Evolutionary conservation across 2,329 filamentous ascomycete genomes (phyloP).

Genomic region (Penicillium olsonii): DNA sequence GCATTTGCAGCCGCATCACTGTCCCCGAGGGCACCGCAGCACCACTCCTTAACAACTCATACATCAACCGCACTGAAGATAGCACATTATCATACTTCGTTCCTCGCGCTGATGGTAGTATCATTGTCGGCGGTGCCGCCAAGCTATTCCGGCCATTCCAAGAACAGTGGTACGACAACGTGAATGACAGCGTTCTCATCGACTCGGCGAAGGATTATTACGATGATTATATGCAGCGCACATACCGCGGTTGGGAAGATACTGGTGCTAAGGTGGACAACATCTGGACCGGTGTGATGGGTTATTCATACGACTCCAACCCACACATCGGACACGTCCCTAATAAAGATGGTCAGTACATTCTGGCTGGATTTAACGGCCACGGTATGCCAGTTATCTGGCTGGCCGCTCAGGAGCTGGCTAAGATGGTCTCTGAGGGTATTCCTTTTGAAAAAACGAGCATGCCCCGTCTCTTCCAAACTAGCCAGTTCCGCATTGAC

Average conservation of each 20-base stretch:
- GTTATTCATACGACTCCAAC: constrained; percentile 53
- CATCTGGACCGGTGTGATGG: constrained; percentile 52
- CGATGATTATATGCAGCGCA: constrained; percentile 41
- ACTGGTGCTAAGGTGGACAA: constrained; percentile 34
- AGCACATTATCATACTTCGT: constrained; percentile 58
- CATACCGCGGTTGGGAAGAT: constrained; percentile 41
- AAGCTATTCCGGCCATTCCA: constrained; percentile 39
- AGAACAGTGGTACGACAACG: constrained; percentile 49
- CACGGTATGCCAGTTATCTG: constrained; percentile 68
- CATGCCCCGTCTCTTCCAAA: constrained; percentile 38
- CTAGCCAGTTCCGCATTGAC: constrained; percentile 29
- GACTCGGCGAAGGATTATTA: constrained; percentile 45
- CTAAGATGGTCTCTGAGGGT: constrained; percentile 53
- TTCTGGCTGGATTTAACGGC: constrained; percentile 65
- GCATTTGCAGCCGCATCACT: constrained; percentile 46
- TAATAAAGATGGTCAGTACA: constrained; percentile 52
- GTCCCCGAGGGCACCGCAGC: constrained; percentile 28
- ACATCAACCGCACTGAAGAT: constrained; percentile 57
- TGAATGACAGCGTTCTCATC: constrained; percentile 54
- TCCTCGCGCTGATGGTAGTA: constrained; percentile 53
- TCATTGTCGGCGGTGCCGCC: constrained; percentile 66
- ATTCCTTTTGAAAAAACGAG: constrained; percentile 30
- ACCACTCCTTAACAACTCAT: constrained; percentile 51
- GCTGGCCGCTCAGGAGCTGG: constrained; percentile 61
- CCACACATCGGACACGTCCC: constrained; percentile 57